These are phyloP conservation scores for Diaporthe sp. DNA, from an alignment of 2,329 filamentous ascomycete genomes.

Conservation along the genomic window DNA sequence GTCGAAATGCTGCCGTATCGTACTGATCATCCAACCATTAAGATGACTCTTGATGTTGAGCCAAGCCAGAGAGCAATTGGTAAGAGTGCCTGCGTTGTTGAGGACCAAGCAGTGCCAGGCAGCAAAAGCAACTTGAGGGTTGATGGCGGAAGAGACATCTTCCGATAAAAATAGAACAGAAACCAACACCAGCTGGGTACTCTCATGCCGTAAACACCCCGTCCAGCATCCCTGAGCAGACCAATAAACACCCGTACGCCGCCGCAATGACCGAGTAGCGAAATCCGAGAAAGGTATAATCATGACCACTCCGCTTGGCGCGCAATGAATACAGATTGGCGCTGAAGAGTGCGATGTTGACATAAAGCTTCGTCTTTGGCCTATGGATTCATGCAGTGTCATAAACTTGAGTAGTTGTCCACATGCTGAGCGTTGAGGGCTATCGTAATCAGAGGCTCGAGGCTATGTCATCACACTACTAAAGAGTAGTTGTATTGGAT, in stretches of 20 bases:
- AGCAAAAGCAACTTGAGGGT: constrained; percentile 38
- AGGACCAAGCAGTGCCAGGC: constrained; percentile 24
- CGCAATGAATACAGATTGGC: constrained; percentile 37
- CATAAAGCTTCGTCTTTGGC: constrained; percentile 37
- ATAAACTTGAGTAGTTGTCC: constrained; percentile 35
- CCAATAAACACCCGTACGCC: constrained; percentile 41
- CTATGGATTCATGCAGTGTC: constrained; percentile 39
- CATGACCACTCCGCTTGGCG: constrained; percentile 32
- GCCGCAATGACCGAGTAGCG: constrained; percentile 42
- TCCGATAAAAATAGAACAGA: constrained; percentile 30
- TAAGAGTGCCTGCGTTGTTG: constrained; percentile 29
- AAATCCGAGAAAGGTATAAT: constrained; percentile 40
- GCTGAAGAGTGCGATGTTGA: constrained; percentile 35
- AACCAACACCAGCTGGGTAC: constrained; percentile 28
- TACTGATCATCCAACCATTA: constrained; percentile 40
- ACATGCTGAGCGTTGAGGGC: constrained; percentile 29
- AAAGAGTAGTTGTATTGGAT: constrained; percentile 18
- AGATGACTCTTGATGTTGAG: constrained; percentile 25
- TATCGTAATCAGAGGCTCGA: constrained; percentile 33
- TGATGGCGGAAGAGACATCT: constrained; percentile 21
- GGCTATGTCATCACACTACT: constrained; percentile 5
- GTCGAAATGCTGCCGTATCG: constrained; percentile 38
- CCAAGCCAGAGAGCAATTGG: constrained; percentile 39
- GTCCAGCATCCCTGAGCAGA: constrained; percentile 26
- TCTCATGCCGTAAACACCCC: constrained; percentile 37